Conservation (phyloP, 106 monocot genomes). For the Allium fistulosum region DNA sequence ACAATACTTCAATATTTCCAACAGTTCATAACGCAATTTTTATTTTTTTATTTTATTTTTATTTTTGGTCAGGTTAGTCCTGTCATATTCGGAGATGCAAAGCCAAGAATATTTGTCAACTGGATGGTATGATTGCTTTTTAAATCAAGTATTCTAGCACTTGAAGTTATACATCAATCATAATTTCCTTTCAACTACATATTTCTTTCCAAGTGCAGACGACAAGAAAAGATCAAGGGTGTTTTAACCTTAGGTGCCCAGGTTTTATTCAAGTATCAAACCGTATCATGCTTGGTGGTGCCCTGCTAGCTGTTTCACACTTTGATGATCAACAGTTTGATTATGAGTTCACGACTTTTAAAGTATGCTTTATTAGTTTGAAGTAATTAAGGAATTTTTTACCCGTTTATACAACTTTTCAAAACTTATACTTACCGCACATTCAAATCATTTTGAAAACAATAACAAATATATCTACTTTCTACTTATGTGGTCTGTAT, state of each 20-base stretch:
- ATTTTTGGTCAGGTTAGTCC: not conserved
- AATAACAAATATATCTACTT: too few relatives aligned
- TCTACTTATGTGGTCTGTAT: too few relatives aligned
- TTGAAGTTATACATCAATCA: not conserved
- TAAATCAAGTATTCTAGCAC: not conserved
- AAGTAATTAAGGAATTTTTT: too few relatives aligned
- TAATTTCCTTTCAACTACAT: not conserved
- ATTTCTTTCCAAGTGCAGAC: not conserved
- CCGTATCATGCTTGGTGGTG: not conserved
- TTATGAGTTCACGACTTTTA: not conserved
- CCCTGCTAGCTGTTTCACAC: not conserved
- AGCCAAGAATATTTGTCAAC: slow-evolving; percentile 8
- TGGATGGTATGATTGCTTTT: slow-evolving; percentile 5
- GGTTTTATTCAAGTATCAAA: slow-evolving; percentile 10
- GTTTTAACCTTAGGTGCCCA: slow-evolving; percentile 3
- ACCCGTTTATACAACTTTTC: too few relatives aligned
- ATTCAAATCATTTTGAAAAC: too few relatives aligned
- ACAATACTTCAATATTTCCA: too few relatives aligned
- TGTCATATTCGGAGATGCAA: not conserved
- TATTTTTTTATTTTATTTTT: too few relatives aligned
- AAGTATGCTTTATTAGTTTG: not conserved
- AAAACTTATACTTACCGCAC: too few relatives aligned
- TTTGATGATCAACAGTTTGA: not conserved
- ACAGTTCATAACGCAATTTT: not conserved
- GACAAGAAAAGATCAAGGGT: not conserved